Percentiles rank a stretch among this genome's conserved stretches.
phyloP scores from a whole-genome alignment of 192 early-diverging fungal genomes.

The Podila verticillata region DNA sequence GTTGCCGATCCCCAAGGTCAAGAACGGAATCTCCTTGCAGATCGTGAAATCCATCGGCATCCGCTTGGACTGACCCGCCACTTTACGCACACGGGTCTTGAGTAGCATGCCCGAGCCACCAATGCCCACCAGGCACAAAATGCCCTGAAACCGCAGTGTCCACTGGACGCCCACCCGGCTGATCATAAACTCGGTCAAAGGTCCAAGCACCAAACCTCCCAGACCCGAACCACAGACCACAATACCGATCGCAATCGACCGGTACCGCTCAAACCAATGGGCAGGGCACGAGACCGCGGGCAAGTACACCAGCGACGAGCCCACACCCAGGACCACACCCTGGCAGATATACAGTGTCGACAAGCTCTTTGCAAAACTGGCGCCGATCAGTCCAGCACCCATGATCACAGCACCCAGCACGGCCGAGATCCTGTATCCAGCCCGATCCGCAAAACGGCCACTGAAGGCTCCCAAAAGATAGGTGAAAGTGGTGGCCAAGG shows the following conservation, averaged over 20 bases:
- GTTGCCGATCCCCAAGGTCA: slow-evolving; percentile 29
- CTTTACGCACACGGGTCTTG: slow-evolving; percentile 37
- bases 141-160: slow-evolving; percentile 33
- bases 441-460: slow-evolving; percentile 39
- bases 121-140: slow-evolving; percentile 40
- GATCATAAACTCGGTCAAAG: slow-evolving; percentile 26
- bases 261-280: slow-evolving; percentile 50
- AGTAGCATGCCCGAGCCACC: slow-evolving; percentile 50
- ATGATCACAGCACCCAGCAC: slow-evolving; percentile 42
- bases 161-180: slow-evolving; percentile 26
- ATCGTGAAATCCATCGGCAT: slow-evolving; percentile 43
- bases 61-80: slow-evolving; percentile 31
- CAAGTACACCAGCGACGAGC: slow-evolving; percentile 52
- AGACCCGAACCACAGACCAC: slow-evolving; percentile 51
- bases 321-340: slow-evolving; percentile 53
- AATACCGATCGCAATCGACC: slow-evolving; percentile 50
- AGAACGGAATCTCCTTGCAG: slow-evolving; percentile 31
- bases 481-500: slow-evolving; percentile 44
- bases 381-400: slow-evolving; percentile 42
- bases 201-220: slow-evolving; percentile 38
- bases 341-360: slow-evolving; percentile 33
- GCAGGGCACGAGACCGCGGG: slow-evolving; percentile 47
- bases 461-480: slow-evolving; percentile 36
- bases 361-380: slow-evolving; percentile 37
- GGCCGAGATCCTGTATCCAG: slow-evolving; percentile 29